These are phyloP conservation scores for Syncephalis plumigaleata DNA, from an alignment of 371 early-diverging fungal species.

Conservation along the genomic window DNA sequence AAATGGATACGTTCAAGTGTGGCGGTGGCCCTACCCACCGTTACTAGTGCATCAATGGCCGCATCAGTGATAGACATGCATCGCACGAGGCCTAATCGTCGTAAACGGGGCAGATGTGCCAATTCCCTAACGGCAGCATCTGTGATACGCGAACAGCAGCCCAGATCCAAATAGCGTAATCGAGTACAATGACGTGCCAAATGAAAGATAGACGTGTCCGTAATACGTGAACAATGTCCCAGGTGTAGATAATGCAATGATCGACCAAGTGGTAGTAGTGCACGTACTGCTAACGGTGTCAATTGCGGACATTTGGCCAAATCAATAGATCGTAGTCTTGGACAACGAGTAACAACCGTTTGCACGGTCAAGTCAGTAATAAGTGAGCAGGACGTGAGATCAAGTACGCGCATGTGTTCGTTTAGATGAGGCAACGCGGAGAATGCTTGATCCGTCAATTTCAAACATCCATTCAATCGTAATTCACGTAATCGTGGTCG, in stretches of 20 bases:
- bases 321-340: conserved; percentile 33
- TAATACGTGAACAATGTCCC: conserved; percentile 34
- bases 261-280: conserved; percentile 27
- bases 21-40: conserved; percentile 21
- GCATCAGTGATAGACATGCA: conserved; percentile 37
- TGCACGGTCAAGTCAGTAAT: conserved; percentile 32
- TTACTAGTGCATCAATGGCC: conserved; percentile 29
- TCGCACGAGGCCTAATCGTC: conserved; percentile 40
- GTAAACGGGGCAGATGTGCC: conserved; percentile 30
- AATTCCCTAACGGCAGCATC: conserved; percentile 32
- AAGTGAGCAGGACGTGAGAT: conserved; percentile 24
- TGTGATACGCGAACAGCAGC: conserved; percentile 30
- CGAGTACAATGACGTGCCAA: conserved; percentile 34
- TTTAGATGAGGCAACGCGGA: conserved; percentile 9
- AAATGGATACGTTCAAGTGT: conserved; percentile 42
- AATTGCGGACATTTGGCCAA: conserved; percentile 36
- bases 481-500: conserved; percentile 33
- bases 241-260: conserved; percentile 39
- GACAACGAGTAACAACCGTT: conserved; percentile 25
- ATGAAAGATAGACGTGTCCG: conserved; percentile 26
- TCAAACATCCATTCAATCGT: conserved; percentile 16
- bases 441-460: conserved; percentile 27
- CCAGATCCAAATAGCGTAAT: conserved; percentile 41
- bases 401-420: conserved; percentile 39
- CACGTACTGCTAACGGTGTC: conserved; percentile 27